Conservation (phyloP, 257 asterid genomes). For the Solanum virginianum region DNA sequence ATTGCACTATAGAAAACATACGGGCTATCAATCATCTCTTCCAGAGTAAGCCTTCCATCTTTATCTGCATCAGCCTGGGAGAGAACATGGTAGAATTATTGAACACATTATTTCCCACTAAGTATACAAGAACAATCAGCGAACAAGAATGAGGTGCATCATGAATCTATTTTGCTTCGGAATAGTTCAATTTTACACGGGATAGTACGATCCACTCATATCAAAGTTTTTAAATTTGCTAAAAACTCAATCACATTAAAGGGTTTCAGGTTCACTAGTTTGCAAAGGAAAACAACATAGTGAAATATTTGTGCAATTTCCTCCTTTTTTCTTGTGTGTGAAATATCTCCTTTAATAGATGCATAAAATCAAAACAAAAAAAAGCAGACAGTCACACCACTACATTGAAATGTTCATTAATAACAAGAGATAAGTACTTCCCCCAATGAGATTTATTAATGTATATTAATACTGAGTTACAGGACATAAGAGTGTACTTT, state of each 20-base stretch:
- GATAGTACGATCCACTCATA: neutral
- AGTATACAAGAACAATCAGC: neutral
- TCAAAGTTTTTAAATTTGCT: neutral
- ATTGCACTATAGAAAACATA: slow-evolving; percentile 89
- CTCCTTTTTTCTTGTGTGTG: neutral
- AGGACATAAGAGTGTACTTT: neutral
- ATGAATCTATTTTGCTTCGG: neutral
- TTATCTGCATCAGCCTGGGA: slow-evolving; percentile 82
- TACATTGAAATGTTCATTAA: neutral
- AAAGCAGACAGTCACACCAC: neutral
- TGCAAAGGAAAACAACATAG: neutral
- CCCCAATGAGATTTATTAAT: neutral
- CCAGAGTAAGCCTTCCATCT: slow-evolving; percentile 69
- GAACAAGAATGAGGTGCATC: neutral
- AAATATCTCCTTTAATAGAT: neutral
- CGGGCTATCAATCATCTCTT: slow-evolving; percentile 84
- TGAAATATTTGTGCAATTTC: neutral
- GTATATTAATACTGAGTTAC: neutral
- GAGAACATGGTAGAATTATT: neutral
- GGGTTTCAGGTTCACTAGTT: neutral
- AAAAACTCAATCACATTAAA: neutral
- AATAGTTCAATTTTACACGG: neutral
- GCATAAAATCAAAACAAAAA: neutral
- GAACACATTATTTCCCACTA: neutral
- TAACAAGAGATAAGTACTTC: neutral